Evolutionary conservation across 345 rosid species (phyloP), one percentile per base, ranked within the genome.

Genomic region (Salix udensis): DNA sequence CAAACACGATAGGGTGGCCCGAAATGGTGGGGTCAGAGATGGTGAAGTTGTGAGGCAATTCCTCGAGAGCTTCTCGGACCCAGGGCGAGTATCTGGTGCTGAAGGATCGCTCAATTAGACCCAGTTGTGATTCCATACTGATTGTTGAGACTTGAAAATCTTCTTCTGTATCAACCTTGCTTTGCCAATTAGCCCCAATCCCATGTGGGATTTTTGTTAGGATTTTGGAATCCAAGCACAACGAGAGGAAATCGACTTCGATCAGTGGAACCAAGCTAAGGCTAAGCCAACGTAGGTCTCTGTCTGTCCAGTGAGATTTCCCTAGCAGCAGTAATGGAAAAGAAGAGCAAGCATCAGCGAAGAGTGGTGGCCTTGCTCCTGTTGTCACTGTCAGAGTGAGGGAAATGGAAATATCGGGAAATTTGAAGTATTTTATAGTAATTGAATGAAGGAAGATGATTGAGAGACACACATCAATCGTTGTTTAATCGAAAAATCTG

Each of bases 1-100:
- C 98, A 74, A 87, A 93, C 64, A 96, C 97, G 37, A 96, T 93
- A 16, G 98, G 99, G 84, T 96, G 97, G 58, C 94, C 96, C 68
- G 92, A 77, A 16, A 92, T 83, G 68, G 84, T 79, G 60, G 99
- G 99, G 78, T 93, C 99, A 30, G 94, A 93, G 75, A 96, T 91
- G 19, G 94, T 96, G 87, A 96, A 96, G 77, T 74, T 88, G 78
- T 96, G 88, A 2, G 91, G 87, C 53, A 96, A 84, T 60, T 84
- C 94, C 74, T 92, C 92, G 66, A 96, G 92, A 23, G 87, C 94
- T 75, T 90, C 94, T 6, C 80, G 85, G 16, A 81, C 91, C 86
- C 85, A 84, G 62, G 39, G 19, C 16, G 96, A 82, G 87, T 91
- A 91, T 65, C 90, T 86, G 36, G 72, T 61, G 72, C 71, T 68